These are phyloP conservation scores for Blastomyces silverae DNA, from an alignment of 2,329 filamentous ascomycete species.

Conservation along the genomic window DNA sequence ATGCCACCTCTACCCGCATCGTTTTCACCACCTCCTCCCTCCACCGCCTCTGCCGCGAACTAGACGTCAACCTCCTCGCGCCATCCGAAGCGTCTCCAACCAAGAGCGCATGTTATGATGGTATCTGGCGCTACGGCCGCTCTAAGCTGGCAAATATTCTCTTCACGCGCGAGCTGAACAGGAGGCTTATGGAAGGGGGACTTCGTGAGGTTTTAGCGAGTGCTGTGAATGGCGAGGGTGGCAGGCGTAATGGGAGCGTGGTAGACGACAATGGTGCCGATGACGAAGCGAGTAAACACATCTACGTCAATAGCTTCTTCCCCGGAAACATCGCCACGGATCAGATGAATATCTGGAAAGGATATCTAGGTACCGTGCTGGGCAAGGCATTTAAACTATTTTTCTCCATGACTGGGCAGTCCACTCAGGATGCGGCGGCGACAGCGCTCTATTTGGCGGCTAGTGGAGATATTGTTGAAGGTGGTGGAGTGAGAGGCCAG, in stretches of 20 bases:
- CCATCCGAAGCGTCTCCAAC: slow-evolving; percentile 24
- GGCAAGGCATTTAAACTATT: slow-evolving; percentile 24
- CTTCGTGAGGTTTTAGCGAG: background rate
- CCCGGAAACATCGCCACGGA: slow-evolving; percentile 32
- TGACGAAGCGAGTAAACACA: slow-evolving; percentile 21
- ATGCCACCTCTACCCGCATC: slow-evolving; percentile 38
- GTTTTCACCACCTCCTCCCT: slow-evolving; percentile 38
- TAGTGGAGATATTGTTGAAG: slow-evolving; percentile 23
- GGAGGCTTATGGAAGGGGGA: slow-evolving; percentile 20
- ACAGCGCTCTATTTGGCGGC: slow-evolving; percentile 30
- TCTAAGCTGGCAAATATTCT: slow-evolving; percentile 33
- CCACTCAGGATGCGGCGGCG: slow-evolving; percentile 27
- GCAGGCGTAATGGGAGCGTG: background rate
- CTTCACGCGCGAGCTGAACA: slow-evolving; percentile 28
- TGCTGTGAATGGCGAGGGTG: no score
- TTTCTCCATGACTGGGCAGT: slow-evolving; percentile 26
- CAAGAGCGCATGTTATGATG: slow-evolving; percentile 25
- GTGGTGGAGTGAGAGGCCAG: slow-evolving; percentile 25
- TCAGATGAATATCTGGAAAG: slow-evolving; percentile 29
- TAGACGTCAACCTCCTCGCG: slow-evolving; percentile 27
- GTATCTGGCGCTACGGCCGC: slow-evolving; percentile 30
- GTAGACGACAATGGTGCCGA: slow-evolving; percentile 16
- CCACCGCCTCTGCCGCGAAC: slow-evolving; percentile 26
- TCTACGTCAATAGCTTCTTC: slow-evolving; percentile 32
- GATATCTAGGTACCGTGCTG: slow-evolving; percentile 24